phyloP scores from a whole-genome alignment of 352 stramenopile genomes.

The Globisporangium acanthophoron region DNA sequence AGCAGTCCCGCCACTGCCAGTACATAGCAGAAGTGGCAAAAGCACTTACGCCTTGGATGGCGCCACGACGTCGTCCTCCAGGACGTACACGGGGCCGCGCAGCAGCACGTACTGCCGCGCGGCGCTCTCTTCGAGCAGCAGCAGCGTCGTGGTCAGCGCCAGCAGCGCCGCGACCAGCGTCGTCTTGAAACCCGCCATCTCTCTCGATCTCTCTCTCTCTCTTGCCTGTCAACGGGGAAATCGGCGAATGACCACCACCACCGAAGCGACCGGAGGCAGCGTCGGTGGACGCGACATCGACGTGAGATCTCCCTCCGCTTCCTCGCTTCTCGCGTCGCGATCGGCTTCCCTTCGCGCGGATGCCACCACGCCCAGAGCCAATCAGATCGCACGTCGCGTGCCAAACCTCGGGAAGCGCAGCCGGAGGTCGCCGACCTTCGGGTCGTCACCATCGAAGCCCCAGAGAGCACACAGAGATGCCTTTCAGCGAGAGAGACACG shows the following conservation, averaged over 20 bases:
- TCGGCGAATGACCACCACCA: neutral
- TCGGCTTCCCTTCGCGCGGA: too few relatives aligned
- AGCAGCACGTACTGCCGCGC: slow-evolving; percentile 8
- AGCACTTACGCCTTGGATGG: slow-evolving; percentile 7
- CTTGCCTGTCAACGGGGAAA: neutral
- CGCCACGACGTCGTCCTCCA: slow-evolving; percentile 1
- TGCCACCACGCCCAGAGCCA: slow-evolving; percentile 1
- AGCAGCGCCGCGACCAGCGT: slow-evolving; percentile 13
- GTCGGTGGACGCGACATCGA: neutral
- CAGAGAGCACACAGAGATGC: too few relatives aligned
- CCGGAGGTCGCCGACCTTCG: neutral
- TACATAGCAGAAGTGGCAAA: too few relatives aligned
- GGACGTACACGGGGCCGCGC: slow-evolving; percentile 3
- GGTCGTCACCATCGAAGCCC: neutral
- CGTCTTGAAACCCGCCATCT: neutral
- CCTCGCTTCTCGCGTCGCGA: neutral
- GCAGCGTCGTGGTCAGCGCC: slow-evolving; percentile 7
- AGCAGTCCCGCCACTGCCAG: neutral
- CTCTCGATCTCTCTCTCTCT: neutral
- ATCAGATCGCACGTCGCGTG: slow-evolving; percentile 2
- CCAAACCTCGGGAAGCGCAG: neutral
- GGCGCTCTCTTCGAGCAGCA: slow-evolving; percentile 2
- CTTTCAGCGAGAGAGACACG: too few relatives aligned
- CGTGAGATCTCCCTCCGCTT: neutral
- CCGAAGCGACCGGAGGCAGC: neutral